phyloP scores from a whole-genome alignment of 306 rosid genomes.

The Echinosophora koreensis region DNA sequence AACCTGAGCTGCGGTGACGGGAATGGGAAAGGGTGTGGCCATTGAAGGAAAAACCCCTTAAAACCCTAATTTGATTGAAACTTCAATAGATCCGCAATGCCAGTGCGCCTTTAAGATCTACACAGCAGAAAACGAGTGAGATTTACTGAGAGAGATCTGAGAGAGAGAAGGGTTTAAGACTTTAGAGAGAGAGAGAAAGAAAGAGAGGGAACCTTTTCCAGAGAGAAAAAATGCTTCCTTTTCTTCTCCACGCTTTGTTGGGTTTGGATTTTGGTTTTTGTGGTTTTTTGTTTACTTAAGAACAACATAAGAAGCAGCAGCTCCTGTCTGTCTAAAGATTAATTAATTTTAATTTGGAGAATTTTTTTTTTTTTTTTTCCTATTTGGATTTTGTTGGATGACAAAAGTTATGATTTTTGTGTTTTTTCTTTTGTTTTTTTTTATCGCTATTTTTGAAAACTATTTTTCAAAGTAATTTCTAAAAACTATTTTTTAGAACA shows the following conservation, averaged over 20 bases:
- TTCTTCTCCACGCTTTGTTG: not conserved
- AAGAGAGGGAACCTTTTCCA: conserved; percentile 1
- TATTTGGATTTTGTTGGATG: too few relatives aligned
- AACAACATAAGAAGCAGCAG: not conserved
- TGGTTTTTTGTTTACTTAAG: not conserved
- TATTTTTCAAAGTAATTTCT: too few relatives aligned
- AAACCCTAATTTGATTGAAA: conserved; percentile 59
- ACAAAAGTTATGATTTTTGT: too few relatives aligned
- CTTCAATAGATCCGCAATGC: conserved; percentile 55
- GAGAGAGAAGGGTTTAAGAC: conserved; percentile 3
- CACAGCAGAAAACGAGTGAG: not conserved
- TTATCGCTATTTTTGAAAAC: too few relatives aligned
- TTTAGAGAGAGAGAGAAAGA: conserved; percentile 7
- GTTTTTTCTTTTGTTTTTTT: too few relatives aligned
- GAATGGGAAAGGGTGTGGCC: conserved; percentile 86
- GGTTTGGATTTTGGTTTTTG: not conserved
- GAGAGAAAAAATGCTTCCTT: not conserved
- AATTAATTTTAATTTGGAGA: too few relatives aligned
- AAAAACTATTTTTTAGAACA: too few relatives aligned
- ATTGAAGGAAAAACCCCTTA: conserved; percentile 61
- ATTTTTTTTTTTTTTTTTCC: too few relatives aligned
- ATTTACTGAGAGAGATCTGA: conserved; percentile 1
- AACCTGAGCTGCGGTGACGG: conserved; percentile 94
- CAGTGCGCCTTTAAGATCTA: conserved; percentile 6
- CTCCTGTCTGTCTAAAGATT: not conserved